Conservation (phyloP, 768 basidiomycete species). For the Ramaria rubella region DNA sequence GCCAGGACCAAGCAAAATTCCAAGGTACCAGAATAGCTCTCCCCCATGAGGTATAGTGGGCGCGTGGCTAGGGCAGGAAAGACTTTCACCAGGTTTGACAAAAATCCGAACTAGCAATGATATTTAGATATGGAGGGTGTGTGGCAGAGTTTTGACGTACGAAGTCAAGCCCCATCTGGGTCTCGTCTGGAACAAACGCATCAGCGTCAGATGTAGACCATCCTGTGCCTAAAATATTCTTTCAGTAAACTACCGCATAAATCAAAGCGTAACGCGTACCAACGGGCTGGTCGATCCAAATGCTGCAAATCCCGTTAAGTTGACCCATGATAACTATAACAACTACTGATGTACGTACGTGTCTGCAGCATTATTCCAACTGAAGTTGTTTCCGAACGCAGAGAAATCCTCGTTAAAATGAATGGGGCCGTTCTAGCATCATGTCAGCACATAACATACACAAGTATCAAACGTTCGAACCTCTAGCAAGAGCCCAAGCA, state of each 20-base stretch:
- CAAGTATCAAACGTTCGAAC: too few species aligned
- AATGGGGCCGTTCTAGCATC: constrained; percentile 58
- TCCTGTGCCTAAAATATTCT: constrained; percentile 37
- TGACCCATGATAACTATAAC: neutral
- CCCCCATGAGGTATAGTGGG: constrained; percentile 15
- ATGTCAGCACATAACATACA: neutral
- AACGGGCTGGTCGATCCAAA: constrained; percentile 74
- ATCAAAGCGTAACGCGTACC: too few species aligned
- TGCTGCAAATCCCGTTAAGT: constrained; percentile 23
- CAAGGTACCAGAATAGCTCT: constrained; percentile 15
- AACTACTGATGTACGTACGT: neutral
- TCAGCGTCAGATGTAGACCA: constrained; percentile 56
- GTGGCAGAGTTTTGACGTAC: neutral
- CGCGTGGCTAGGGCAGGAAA: constrained; percentile 16
- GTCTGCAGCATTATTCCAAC: constrained; percentile 57
- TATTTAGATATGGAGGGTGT: neutral
- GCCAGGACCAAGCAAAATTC: neutral
- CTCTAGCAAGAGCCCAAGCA: constrained; percentile 59
- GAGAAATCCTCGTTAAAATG: constrained; percentile 46
- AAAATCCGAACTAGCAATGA: constrained; percentile 12
- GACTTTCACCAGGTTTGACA: constrained; percentile 13
- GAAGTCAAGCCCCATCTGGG: neutral
- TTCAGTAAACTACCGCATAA: neutral
- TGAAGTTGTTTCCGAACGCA: constrained; percentile 44
- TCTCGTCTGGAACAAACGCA: constrained; percentile 25